Evolutionary conservation across 2,329 filamentous ascomycete genomes (phyloP), one percentile per base, ranked within the genome.

Genomic region (Plenodomus tracheiphilus): DNA sequence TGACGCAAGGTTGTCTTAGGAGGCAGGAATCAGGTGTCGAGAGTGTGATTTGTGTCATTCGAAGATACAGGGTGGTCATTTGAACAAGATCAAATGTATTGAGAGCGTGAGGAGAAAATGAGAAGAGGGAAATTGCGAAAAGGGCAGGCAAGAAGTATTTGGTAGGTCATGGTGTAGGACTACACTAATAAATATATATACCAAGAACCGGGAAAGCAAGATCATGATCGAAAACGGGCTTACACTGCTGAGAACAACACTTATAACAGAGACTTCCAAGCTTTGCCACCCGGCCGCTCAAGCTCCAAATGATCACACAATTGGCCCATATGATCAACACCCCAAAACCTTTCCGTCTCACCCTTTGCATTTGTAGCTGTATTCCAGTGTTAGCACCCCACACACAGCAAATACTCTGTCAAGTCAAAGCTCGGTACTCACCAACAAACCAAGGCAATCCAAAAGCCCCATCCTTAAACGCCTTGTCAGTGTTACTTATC

Each of bases 321-420:
- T 59, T 80, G 77, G 1, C 79, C 82, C 37, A 86, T 55, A 66
- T 84, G 81, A 71, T 85, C 83, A 13, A 85, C 77, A 0, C 83
- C 83, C 79, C 81, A 86, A 58, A 81, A 85, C 1, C 69, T 68
- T 54, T 85, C 81, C 32, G 65, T 81, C 59, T 79, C 68, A 0
- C 82, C 82, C 42, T 79, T 70, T 6, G 65, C 43, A 64, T 85
- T 82, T 41, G 77, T 81, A 44, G 81, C 83, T 66, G 74, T 3
- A 1, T 15, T 22, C 41, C 32, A 30, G 39, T 61, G 5, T 32
- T 15, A 32, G 28, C 28, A 32, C 7, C 4, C 28, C 13, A 15
- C 6, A 32, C 13, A 25, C 22, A 25, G 22, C n/a, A 25, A 25
- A 25, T 10, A 25, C 5, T 15, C 28, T 6, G 15, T 32, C 15